Evolutionary conservation across 2,329 filamentous ascomycete genomes (phyloP).

Genomic region (Paraphaeosphaeria sporulosa): DNA sequence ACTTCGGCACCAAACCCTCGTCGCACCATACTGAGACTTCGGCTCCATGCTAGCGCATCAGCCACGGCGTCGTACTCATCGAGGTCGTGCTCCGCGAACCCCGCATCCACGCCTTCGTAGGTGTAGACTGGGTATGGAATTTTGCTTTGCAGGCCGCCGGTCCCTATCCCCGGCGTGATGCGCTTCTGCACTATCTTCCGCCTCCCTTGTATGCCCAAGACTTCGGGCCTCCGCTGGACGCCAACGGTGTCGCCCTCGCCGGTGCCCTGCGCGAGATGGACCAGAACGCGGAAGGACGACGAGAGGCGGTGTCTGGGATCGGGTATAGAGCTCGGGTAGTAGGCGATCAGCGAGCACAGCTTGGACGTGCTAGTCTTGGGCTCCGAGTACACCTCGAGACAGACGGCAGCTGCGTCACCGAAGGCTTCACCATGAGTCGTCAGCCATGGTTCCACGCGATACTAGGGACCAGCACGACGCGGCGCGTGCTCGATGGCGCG

Average conservation of each 20-base stretch:
- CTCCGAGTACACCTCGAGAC: conserved; percentile 65
- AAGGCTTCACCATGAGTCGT: conserved; percentile 57
- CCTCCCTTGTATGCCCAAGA: conserved; percentile 62
- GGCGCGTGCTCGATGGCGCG: conserved; percentile 7
- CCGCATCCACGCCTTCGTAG: conserved; percentile 64
- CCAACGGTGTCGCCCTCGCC: conserved; percentile 51
- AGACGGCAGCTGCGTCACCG: conserved; percentile 67
- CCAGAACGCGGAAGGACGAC: conserved; percentile 57
- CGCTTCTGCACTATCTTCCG: conserved; percentile 57
- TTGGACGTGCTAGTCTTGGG: conserved; percentile 58
- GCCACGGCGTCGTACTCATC: conserved; percentile 72
- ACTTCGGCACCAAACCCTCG: conserved; percentile 64
- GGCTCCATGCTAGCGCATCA: conserved; percentile 72
- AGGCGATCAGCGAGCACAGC: conserved; percentile 67
- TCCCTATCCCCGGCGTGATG: conserved; percentile 60
- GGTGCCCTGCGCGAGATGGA: conserved; percentile 62
- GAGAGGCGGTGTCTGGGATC: conserved; percentile 56
- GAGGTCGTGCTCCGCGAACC: conserved; percentile 75
- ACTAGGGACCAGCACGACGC: conserved; percentile 4
- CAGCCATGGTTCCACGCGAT: not conserved
- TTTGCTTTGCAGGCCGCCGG: conserved; percentile 53
- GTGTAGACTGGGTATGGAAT: conserved; percentile 59
- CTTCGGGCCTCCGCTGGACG: conserved; percentile 57
- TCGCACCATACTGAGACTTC: conserved; percentile 67
- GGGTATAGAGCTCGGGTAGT: conserved; percentile 68